Evolutionary conservation across 1,284 basidiomycete species (phyloP), one percentile per base, ranked within the genome.

Genomic region (Grifola frondosa): DNA sequence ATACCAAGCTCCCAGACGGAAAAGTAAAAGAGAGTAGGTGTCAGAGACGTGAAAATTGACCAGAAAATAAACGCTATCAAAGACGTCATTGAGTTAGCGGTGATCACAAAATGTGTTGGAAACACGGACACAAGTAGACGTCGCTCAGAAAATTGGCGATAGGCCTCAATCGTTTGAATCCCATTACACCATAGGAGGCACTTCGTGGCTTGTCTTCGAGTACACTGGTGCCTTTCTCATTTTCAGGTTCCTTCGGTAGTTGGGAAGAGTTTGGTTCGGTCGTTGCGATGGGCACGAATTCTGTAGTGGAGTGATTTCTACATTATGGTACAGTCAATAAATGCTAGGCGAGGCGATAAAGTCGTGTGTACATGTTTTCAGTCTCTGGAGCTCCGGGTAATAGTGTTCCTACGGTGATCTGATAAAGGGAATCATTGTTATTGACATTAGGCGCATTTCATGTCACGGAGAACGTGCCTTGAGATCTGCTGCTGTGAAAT

Each of bases 11-110:
- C 78, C 91, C 91, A 95, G 6, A 95, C 84, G 19, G 88, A 91
- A 70, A 91, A 94, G 67, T 94, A 97, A 69, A 96, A 97, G 6
- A 97, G 76, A 28, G 87, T 86, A 0, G 89, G 84, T 8, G 87
- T 80, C 16, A 97, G 77, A 1, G 83, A 80, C 1, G 93, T 95
- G 58, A 91, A 81, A 30, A 90, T 74, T 0, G 93, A 90, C 91
- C 92, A 96, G 61, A 88, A 93, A 13, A 88, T 74, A 53, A 88
- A 90, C 1, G 88, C 91, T 92, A 57, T 15, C 7, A 7, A 25
- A 7, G 12, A 19, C 4, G 44, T 46, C 15, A 11, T n/a, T 38
- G 5, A 16, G n/a, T 29, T 11, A 40, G 36, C 36, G 8, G 9
- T 3, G 13, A 6, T 12, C 29, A 20, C 15, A 6, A 21, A 32